Conservation (phyloP, 306 rosid species). For the Geum urbanum region DNA sequence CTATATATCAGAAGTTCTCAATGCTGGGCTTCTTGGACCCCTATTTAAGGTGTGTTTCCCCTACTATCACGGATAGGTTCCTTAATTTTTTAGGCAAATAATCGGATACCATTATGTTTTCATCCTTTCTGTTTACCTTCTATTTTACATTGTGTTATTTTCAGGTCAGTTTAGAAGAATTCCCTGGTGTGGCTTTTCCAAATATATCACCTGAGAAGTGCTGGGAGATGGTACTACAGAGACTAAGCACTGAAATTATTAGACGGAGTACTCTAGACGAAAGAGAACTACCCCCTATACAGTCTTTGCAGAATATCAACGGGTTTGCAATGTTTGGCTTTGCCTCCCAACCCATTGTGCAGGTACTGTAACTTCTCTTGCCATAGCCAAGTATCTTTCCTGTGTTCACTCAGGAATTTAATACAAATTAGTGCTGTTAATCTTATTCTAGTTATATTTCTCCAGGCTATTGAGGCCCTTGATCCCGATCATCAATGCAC, state of each 20-base stretch:
- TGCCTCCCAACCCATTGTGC: constrained; percentile 45
- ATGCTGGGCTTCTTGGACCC: constrained; percentile 87
- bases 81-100: not conserved
- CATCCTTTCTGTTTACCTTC: not conserved
- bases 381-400: not conserved
- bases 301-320: constrained; percentile 42
- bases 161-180: constrained; percentile 78
- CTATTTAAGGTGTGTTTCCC: constrained; percentile 64
- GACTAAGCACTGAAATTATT: constrained; percentile 45
- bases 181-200: constrained; percentile 48
- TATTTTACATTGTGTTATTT: constrained; percentile 14
- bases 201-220: constrained; percentile 56
- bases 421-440: not conserved
- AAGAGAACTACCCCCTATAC: constrained; percentile 36
- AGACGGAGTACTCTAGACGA: constrained; percentile 39
- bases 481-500: constrained; percentile 60
- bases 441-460: constrained; percentile 11
- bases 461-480: constrained; percentile 73
- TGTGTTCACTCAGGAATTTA: not conserved
- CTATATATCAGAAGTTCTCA: constrained; percentile 77
- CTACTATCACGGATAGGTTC: not conserved
- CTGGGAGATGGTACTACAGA: constrained; percentile 69
- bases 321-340: constrained; percentile 88
- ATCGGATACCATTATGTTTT: not conserved
- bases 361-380: constrained; percentile 39